Conservation (phyloP, 192 early-diverging fungal species). For the Umbelopsis ramanniana region DNA sequence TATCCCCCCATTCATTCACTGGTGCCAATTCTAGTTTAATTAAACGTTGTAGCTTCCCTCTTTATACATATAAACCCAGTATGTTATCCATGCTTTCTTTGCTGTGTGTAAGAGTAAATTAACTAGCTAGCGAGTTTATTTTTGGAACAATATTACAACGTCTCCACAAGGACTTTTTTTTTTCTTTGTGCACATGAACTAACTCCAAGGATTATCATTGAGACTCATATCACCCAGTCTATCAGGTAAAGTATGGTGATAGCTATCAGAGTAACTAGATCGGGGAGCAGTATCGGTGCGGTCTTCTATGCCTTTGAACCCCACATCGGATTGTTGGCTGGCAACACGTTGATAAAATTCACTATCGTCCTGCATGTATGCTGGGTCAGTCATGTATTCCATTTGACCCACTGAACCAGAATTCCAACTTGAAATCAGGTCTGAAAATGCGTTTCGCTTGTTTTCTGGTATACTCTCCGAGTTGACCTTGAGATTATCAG, state of each 20-base stretch:
- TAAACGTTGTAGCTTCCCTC: no score
- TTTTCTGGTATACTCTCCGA: constrained; percentile 1
- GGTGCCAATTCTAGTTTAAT: no score
- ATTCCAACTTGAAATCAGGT: constrained; percentile 12
- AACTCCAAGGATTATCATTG: constrained; percentile 15
- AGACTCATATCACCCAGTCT: constrained; percentile 2
- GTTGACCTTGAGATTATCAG: constrained; percentile 4
- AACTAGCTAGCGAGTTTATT: neutral
- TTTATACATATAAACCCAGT: no score
- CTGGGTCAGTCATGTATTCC: constrained; percentile 11
- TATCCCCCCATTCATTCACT: no score
- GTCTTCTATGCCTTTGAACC: constrained; percentile 14
- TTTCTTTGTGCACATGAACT: neutral
- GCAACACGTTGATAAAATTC: constrained; percentile 5
- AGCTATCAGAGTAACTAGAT: constrained; percentile 1
- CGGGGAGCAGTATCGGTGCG: neutral
- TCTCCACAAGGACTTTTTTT: no score
- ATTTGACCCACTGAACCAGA: constrained; percentile 9
- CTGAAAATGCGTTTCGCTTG: constrained; percentile 17
- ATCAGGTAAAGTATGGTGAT: constrained; percentile 4
- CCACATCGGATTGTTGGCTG: neutral
- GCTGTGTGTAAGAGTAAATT: neutral
- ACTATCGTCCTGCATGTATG: neutral
- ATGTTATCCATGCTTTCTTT: neutral
- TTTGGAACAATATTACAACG: neutral